Evolutionary conservation across 2,329 filamentous ascomycete genomes (phyloP).

Genomic region (Cladophialophora yegresii): DNA sequence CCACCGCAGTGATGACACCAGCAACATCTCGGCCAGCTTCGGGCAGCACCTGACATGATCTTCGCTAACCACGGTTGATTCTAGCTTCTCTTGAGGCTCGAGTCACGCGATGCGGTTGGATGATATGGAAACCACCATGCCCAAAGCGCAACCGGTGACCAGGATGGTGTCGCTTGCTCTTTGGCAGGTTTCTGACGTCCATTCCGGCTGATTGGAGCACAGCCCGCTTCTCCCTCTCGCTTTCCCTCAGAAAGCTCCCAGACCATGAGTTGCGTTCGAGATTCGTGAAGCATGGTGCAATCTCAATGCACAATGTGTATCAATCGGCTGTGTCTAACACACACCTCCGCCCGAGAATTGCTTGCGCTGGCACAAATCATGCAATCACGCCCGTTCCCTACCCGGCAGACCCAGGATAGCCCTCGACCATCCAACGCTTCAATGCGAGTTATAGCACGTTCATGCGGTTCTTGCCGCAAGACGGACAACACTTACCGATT

Average conservation of each 20-base stretch:
- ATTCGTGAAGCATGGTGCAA: neutral
- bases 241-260: neutral
- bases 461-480: constrained; percentile 4
- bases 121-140: neutral
- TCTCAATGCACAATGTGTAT: neutral
- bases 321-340: neutral
- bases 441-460: constrained; percentile 2
- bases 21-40: constrained; percentile 8
- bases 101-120: neutral
- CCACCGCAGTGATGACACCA: neutral
- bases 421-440: neutral
- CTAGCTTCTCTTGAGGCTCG: neutral
- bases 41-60: constrained; percentile 4
- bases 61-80: neutral
- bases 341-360: neutral
- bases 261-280: constrained; percentile 2
- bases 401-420: neutral
- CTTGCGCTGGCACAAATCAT: constrained; percentile 10
- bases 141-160: constrained; percentile 5
- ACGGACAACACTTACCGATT: neutral
- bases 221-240: neutral
- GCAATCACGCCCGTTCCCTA: constrained; percentile 1
- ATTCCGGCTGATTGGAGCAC: constrained; percentile 3
- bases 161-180: neutral
- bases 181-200: neutral